A percentile compares a stretch with the other conserved stretches of the same genome.
Evolutionary conservation across 768 basidiomycete genomes (phyloP).

Genomic region (Mycena rosella): DNA sequence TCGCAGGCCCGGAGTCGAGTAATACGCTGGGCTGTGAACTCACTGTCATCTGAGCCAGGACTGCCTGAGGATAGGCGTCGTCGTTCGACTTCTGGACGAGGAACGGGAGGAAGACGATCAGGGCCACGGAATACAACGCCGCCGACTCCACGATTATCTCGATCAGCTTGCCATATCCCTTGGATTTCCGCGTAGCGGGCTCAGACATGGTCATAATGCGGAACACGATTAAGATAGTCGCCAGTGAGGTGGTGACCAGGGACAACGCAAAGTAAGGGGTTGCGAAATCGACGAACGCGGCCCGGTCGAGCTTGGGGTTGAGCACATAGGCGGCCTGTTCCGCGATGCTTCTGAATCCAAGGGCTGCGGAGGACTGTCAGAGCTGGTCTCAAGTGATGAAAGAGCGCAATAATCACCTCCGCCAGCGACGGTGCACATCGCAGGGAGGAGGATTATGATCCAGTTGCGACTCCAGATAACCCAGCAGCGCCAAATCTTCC

Average conservation of each 20-base stretch:
- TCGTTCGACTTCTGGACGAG: neutral
- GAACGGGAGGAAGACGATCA: slow-evolving; percentile 13
- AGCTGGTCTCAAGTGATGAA: neutral
- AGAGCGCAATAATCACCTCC: neutral
- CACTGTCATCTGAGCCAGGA: neutral
- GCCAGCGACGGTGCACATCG: neutral
- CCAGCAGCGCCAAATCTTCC: slow-evolving; percentile 22
- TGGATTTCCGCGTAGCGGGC: neutral
- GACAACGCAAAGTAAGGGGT: slow-evolving; percentile 15
- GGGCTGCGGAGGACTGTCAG: neutral
- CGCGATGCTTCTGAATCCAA: slow-evolving; percentile 11
- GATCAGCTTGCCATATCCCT: slow-evolving; percentile 9
- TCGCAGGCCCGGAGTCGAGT: too few species aligned
- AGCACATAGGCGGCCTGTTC: slow-evolving; percentile 3
- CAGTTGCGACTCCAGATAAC: slow-evolving; percentile 12
- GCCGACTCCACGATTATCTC: slow-evolving; percentile 28
- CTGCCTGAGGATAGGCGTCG: neutral
- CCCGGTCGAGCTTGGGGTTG: slow-evolving; percentile 5
- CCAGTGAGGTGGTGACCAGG: slow-evolving; percentile 4
- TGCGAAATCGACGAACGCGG: slow-evolving; percentile 6
- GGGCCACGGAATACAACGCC: neutral
- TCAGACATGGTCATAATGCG: slow-evolving; percentile 12
- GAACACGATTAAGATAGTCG: slow-evolving; percentile 12
- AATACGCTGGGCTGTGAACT: neutral
- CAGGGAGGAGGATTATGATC: neutral